A percentile compares a stretch with the other conserved stretches of the same genome.
These are phyloP conservation scores for Rhodotorula sp. DNA, from an alignment of 1,284 basidiomycete species.

Conservation along the genomic window DNA sequence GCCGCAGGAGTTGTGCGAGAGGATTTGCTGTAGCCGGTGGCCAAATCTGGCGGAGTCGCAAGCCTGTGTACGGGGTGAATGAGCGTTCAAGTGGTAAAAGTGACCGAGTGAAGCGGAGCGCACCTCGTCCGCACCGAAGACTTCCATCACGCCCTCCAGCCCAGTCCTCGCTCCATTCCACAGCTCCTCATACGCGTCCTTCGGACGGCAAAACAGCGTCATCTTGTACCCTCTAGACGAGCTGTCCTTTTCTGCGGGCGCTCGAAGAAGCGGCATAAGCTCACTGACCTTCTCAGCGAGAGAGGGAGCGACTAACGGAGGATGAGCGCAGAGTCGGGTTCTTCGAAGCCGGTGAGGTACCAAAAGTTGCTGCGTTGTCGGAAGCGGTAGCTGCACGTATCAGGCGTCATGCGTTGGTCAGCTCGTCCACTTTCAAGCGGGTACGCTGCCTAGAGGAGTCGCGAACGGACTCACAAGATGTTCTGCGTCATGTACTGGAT, in stretches of 20 bases:
- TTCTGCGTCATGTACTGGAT: slow-evolving; percentile 82
- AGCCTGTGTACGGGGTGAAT: slow-evolving; percentile 41
- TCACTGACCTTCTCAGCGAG: not conserved
- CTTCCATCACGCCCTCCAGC: slow-evolving; percentile 58
- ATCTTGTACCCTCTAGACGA: slow-evolving; percentile 73
- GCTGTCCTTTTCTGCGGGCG: slow-evolving; percentile 37
- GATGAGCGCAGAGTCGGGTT: slow-evolving; percentile 84
- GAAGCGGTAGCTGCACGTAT: slow-evolving; percentile 75
- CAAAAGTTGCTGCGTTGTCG: slow-evolving; percentile 59
- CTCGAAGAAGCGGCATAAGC: not conserved
- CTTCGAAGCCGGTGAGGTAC: slow-evolving; percentile 91
- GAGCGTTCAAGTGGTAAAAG: too few relatives aligned
- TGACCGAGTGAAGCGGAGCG: slow-evolving; percentile 47
- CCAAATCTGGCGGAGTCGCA: slow-evolving; percentile 48
- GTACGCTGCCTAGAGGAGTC: too few relatives aligned
- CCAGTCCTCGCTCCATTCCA: slow-evolving; percentile 84
- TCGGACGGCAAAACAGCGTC: slow-evolving; percentile 80
- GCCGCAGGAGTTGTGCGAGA: slow-evolving; percentile 38
- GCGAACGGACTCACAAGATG: slow-evolving; percentile 54
- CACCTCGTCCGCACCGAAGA: slow-evolving; percentile 76
- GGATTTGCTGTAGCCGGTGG: slow-evolving; percentile 44
- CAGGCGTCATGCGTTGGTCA: too few relatives aligned
- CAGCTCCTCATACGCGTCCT: slow-evolving; percentile 72
- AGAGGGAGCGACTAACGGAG: slow-evolving; percentile 58
- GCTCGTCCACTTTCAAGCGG: too few relatives aligned